Base-by-base conservation (phyloP, 2,329 filamentous ascomycete species). In the Alternaria arbusti region DNA sequence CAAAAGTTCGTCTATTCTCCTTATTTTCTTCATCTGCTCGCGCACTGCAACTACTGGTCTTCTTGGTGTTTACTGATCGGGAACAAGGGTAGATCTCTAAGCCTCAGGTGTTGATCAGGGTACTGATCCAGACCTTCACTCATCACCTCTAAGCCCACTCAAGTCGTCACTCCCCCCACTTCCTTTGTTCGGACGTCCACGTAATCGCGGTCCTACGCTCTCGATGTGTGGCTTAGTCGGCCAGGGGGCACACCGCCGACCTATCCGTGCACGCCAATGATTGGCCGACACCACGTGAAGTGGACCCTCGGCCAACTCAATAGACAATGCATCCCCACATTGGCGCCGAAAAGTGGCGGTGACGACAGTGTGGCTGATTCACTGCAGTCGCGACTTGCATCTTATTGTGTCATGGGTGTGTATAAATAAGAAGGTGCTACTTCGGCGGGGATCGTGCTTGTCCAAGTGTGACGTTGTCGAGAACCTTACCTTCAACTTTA, bases 351-450 rank as follows among this genome's bases (percentile, higher is more conserved):
- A 36, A 52, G 59, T 61, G 59, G 59, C 59, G 59, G 59, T 61
- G 59, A 61, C 54, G 54, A 52, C 46, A 26, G 9, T 57, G 47
- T 61, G 54, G 59, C 59, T 61, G 54, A 10, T 32, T 36, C 36
- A 10, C 26, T 52, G 49, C 30, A 22, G 32, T 20, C n/a, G 11
- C 52, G n/a, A 54, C 52, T 10, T 28, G 6, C 12, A 7, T 11
- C 17, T 23, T 49, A 1, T 49, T 22, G 46, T 54, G 32, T 54
- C 52, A 54, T 52, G 49, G 30, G 20, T 12, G 49, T 12, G 28
- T 52, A 36, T 25, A 52, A 52, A 36, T 52, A 52, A 54, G 52
- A 54, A 54, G 52, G 52, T 54, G 52, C 36, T 17, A 44, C 52
- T 44, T 43, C 32, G 52, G 36, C 23, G 22, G 9, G 32, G 51